These are phyloP conservation scores for Dalechampia spathulata DNA, from an alignment of 441 rosid genomes.

Conservation along the genomic window DNA sequence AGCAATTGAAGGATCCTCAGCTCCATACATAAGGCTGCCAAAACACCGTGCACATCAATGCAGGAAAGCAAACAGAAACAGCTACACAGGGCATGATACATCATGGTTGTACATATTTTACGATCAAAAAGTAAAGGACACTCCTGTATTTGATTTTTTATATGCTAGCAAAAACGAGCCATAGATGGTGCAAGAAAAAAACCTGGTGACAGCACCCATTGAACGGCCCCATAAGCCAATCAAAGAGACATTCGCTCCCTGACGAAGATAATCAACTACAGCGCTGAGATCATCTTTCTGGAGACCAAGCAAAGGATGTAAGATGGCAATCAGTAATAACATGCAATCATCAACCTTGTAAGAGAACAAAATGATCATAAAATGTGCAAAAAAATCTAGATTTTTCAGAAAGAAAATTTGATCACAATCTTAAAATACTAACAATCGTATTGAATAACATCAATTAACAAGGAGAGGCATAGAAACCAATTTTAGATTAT, in stretches of 20 bases:
- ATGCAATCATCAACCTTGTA: slow-evolving; percentile 7
- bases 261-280: slow-evolving; percentile 75
- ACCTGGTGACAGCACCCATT: slow-evolving; percentile 99
- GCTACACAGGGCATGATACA: not conserved
- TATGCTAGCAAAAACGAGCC: slow-evolving; percentile 8
- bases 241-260: slow-evolving; percentile 88
- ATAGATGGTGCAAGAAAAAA: slow-evolving; percentile 13
- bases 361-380: slow-evolving; percentile 2
- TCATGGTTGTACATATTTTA: not conserved
- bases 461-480: not conserved
- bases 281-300: slow-evolving; percentile 94
- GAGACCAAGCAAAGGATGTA: slow-evolving; percentile 21
- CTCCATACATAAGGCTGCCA: slow-evolving; percentile 91
- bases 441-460: not conserved
- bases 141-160: not conserved
- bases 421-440: slow-evolving; percentile 3
- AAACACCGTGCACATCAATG: too few relatives aligned
- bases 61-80: slow-evolving; percentile 3
- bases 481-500: not conserved
- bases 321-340: slow-evolving; percentile 10
- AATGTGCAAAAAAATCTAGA: not conserved
- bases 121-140: too few relatives aligned
- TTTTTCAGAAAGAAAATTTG: slow-evolving; percentile 6
- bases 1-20: slow-evolving; percentile 95
- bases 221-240: slow-evolving; percentile 99